Evolutionary conservation across 2,329 filamentous ascomycete genomes (phyloP).

Genomic region (Aspergillus sp.): DNA sequence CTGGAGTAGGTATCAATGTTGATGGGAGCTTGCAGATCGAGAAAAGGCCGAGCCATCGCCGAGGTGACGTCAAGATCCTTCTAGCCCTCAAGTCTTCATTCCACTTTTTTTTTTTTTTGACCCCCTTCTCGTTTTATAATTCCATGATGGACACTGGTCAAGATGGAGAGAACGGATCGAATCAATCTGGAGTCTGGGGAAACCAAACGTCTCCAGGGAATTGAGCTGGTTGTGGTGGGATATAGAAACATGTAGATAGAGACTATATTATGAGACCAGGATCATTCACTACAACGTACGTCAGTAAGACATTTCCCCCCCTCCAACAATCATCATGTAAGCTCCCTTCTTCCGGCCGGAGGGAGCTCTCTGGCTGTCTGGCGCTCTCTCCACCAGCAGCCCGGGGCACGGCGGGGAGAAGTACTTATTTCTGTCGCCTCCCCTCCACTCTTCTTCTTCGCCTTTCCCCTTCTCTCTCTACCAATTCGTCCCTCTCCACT

Average conservation of each 20-base stretch:
- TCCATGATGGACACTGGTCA: background rate
- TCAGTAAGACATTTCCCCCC: background rate
- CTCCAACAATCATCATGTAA: too few relatives aligned
- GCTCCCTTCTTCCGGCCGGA: background rate
- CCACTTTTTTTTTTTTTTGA: background rate
- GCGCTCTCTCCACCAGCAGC: constrained; percentile 14
- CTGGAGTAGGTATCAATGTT: too few relatives aligned
- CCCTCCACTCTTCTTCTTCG: constrained; percentile 4
- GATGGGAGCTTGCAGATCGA: too few relatives aligned
- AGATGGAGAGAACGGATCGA: background rate
- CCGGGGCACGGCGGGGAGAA: constrained; percentile 10
- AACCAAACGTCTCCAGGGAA: background rate
- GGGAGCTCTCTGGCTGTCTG: background rate
- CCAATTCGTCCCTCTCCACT: constrained; percentile 9
- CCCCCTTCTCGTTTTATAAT: background rate
- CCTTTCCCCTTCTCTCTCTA: constrained; percentile 3
- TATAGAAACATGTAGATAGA: background rate
- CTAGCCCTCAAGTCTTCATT: too few relatives aligned
- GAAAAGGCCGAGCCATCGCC: constrained; percentile 21
- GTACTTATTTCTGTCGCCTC: constrained; percentile 17
- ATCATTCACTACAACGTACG: background rate
- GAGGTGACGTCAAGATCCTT: constrained; percentile 23
- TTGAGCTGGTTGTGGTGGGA: background rate
- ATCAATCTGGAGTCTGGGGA: background rate
- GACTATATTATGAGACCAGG: too few relatives aligned